These are phyloP conservation scores for Aspergillus arachidicola DNA, from an alignment of 2,329 filamentous ascomycete genomes.

Conservation along the genomic window DNA sequence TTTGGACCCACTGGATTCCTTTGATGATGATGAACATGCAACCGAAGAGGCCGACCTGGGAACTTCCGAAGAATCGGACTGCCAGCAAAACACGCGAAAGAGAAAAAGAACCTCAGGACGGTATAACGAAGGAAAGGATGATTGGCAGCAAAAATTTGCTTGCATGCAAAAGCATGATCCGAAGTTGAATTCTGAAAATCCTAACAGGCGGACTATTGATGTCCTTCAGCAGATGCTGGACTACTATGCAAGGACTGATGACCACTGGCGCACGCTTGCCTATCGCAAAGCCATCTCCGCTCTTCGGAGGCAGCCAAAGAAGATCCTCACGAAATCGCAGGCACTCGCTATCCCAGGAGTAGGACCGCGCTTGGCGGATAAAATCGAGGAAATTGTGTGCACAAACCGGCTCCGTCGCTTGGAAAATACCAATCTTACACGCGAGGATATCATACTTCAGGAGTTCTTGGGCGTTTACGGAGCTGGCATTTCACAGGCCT, in stretches of 20 bases:
- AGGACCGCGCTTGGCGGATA: constrained; percentile 72
- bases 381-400: constrained; percentile 85
- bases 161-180: constrained; percentile 62
- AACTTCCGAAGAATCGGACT: constrained; percentile 18
- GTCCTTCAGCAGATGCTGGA: constrained; percentile 76
- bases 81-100: constrained; percentile 16
- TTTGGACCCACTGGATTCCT: constrained; percentile 32
- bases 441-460: constrained; percentile 65
- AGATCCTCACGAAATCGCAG: constrained; percentile 69
- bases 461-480: constrained; percentile 79
- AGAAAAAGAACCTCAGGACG: constrained; percentile 13
- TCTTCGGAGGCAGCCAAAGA: constrained; percentile 65
- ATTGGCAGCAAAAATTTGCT: constrained; percentile 52
- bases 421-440: constrained; percentile 69
- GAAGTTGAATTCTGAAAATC: constrained; percentile 54
- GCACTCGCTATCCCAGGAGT: constrained; percentile 70
- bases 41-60: constrained; percentile 18
- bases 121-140: constrained; percentile 13
- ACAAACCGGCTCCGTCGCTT: constrained; percentile 73
- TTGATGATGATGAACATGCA: constrained; percentile 30
- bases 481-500: constrained; percentile 70
- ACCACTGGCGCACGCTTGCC: constrained; percentile 73
- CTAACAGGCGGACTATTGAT: constrained; percentile 75
- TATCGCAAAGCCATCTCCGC: constrained; percentile 79
- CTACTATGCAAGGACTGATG: constrained; percentile 73